Conservation (phyloP, 768 basidiomycete genomes). For the Rhizopogon salebrosus region DNA sequence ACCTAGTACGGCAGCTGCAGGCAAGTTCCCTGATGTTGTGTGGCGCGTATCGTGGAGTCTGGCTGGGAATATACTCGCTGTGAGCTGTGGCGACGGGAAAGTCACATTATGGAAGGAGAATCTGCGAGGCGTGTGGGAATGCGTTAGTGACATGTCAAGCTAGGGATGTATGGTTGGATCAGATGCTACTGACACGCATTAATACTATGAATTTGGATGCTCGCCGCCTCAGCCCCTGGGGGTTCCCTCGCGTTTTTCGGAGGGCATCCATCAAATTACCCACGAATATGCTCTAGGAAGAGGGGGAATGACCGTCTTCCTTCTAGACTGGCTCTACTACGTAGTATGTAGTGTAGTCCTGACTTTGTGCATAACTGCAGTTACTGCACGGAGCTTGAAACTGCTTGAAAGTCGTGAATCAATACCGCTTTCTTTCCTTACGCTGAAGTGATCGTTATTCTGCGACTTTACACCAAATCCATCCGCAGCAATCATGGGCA, state of each 20-base stretch:
- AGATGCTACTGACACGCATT: neutral
- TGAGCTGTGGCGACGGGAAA: slow-evolving; percentile 96
- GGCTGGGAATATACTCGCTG: slow-evolving; percentile 91
- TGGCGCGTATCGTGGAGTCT: slow-evolving; percentile 98
- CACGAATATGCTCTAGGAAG: too few relatives aligned
- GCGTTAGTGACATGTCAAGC: slow-evolving; percentile 91
- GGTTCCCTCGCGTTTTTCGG: too few relatives aligned
- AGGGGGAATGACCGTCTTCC: too few relatives aligned
- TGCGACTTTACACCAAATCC: too few relatives aligned
- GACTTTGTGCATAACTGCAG: too few relatives aligned
- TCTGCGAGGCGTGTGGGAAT: slow-evolving; percentile 91
- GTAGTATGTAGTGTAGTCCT: too few relatives aligned
- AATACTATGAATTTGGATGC: too few relatives aligned
- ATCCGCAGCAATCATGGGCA: slow-evolving; percentile 15
- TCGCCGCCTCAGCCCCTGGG: too few relatives aligned
- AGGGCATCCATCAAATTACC: too few relatives aligned
- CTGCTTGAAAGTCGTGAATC: neutral
- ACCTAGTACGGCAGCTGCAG: slow-evolving; percentile 41
- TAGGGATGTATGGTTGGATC: slow-evolving; percentile 27
- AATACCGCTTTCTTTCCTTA: too few relatives aligned
- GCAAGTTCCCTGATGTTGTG: slow-evolving; percentile 93
- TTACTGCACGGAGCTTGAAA: too few relatives aligned
- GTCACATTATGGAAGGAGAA: slow-evolving; percentile 98
- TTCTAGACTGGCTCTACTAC: too few relatives aligned
- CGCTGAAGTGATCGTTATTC: neutral